phyloP scores from a whole-genome alignment of 2,329 filamentous ascomycete species.

The Pyrenophora tritici-repentis region DNA sequence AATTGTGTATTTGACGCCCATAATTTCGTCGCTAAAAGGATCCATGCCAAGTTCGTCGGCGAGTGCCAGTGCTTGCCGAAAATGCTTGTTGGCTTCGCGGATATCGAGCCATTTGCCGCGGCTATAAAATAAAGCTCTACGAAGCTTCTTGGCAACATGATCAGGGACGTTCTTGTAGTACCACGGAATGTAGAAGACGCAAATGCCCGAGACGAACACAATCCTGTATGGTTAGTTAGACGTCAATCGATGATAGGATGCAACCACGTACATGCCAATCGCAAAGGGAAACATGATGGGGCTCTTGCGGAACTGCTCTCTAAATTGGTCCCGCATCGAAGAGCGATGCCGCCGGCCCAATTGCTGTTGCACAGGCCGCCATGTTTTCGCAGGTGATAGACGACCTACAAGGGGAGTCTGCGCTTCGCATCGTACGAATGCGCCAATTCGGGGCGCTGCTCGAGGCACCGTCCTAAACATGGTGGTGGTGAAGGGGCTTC shows the following conservation, averaged over 20 bases:
- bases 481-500: constrained; percentile 18
- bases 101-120: constrained; percentile 68
- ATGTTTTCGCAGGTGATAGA: constrained; percentile 28
- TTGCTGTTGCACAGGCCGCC: constrained; percentile 34
- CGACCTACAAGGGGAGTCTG: constrained; percentile 26
- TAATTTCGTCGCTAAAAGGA: constrained; percentile 85
- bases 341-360: constrained; percentile 35
- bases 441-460: constrained; percentile 26
- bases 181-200: constrained; percentile 52
- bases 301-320: constrained; percentile 44
- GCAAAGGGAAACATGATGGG: constrained; percentile 49
- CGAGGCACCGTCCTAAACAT: constrained; percentile 49
- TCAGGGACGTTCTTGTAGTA: constrained; percentile 62
- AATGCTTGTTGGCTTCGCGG: constrained; percentile 79
- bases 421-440: constrained; percentile 33
- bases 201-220: constrained; percentile 45
- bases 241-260: neutral
- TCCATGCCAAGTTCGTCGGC: constrained; percentile 78
- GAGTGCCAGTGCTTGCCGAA: constrained; percentile 75
- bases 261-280: constrained; percentile 28
- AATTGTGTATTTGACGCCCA: constrained; percentile 85
- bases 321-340: constrained; percentile 32
- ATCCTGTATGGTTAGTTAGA: constrained; percentile 37
- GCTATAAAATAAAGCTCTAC: constrained; percentile 86
- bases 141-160: constrained; percentile 75